Percentiles rank a stretch among this genome's conserved stretches.
Evolutionary conservation across 805 yeast genomes (phyloP).

Genomic region (Pichia californica): DNA sequence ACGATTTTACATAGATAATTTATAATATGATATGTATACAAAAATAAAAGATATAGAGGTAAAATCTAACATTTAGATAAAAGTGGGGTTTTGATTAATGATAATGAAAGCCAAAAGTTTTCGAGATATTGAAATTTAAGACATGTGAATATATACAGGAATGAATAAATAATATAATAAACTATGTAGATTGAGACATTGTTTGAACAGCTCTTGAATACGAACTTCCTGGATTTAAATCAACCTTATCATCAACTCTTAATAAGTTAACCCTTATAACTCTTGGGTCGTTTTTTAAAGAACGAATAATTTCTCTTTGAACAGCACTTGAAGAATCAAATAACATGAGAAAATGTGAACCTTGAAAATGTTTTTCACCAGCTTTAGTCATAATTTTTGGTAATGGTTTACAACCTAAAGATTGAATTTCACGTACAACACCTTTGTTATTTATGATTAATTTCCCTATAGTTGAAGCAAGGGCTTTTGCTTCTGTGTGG

Average conservation of each 20-base stretch:
- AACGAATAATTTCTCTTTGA: constrained; percentile 76
- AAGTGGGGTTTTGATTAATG: no score
- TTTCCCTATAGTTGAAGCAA: constrained; percentile 62
- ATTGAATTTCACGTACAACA: constrained; percentile 76
- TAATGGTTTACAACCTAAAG: constrained; percentile 69
- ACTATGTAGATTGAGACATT: constrained; percentile 12
- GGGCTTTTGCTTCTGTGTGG: constrained; percentile 56
- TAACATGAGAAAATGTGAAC: constrained; percentile 77
- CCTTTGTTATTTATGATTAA: constrained; percentile 86
- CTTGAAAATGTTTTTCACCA: constrained; percentile 86
- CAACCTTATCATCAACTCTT: constrained; percentile 49
- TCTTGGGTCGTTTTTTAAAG: constrained; percentile 84
- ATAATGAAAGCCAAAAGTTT: no score
- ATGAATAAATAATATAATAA: no score
- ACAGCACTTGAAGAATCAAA: constrained; percentile 85
- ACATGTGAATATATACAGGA: background rate
- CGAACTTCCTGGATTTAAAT: constrained; percentile 52
- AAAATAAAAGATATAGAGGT: no score
- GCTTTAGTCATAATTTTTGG: constrained; percentile 80
- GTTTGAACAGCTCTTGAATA: constrained; percentile 37
- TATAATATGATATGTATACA: no score
- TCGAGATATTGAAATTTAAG: no score
- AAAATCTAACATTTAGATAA: no score
- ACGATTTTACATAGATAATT: no score
- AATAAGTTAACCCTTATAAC: constrained; percentile 72